Conservation (phyloP, 192 early-diverging fungal species). For the Neocallimastix lanati region DNA sequence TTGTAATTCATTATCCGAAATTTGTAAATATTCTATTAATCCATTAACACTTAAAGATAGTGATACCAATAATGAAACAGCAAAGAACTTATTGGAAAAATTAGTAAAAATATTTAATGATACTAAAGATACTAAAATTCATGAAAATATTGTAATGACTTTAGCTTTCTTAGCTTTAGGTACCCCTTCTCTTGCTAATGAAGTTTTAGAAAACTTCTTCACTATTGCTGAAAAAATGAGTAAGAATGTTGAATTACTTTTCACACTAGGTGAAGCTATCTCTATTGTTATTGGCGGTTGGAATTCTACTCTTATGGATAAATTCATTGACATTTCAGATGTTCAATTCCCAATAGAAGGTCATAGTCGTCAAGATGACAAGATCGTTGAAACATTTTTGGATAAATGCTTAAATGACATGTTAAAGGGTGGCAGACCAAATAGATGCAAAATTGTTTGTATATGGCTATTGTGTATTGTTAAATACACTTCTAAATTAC, state of each 20-base stretch:
- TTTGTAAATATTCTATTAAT: constrained; percentile 31
- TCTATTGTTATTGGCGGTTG: constrained; percentile 42
- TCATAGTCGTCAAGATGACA: neutral
- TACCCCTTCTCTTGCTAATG: constrained; percentile 2
- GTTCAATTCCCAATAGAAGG: constrained; percentile 10
- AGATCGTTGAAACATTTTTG: constrained; percentile 21
- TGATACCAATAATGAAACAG: neutral
- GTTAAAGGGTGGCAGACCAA: constrained; percentile 24
- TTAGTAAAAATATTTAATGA: constrained; percentile 28
- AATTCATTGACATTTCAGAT: constrained; percentile 51
- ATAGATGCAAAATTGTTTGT: constrained; percentile 44
- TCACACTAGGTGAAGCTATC: constrained; percentile 68
- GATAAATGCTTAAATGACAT: constrained; percentile 31
- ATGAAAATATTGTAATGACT: constrained; percentile 50
- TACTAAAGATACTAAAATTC: constrained; percentile 53
- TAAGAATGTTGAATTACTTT: constrained; percentile 69
- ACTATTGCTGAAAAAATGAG: constrained; percentile 34
- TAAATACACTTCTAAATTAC: constrained; percentile 40
- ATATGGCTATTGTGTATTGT: constrained; percentile 63
- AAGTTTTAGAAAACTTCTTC: constrained; percentile 25
- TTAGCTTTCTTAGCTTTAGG: constrained; percentile 49
- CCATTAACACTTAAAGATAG: constrained; percentile 12
- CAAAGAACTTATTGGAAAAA: constrained; percentile 14
- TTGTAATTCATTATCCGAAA: constrained; percentile 50
- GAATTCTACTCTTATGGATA: constrained; percentile 41